Percentiles rank a stretch among this genome's conserved stretches.
phyloP scores from a whole-genome alignment of 2,329 filamentous ascomycete species.

The Pseudogymnoascus verrucosus region DNA sequence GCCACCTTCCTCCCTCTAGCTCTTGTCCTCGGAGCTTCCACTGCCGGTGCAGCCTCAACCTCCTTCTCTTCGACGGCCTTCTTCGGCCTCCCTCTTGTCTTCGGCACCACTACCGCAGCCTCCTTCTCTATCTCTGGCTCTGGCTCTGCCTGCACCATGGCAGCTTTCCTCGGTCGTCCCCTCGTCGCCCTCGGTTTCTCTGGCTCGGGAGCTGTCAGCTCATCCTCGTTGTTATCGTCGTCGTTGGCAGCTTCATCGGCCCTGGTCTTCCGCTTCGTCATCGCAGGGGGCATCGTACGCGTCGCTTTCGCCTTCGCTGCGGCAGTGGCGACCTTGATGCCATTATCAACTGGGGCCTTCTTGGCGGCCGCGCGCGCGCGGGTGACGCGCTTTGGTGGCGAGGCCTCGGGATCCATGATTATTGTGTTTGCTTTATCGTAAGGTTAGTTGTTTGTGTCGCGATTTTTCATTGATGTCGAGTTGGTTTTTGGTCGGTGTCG shows the following conservation, averaged over 20 bases:
- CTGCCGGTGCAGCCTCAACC: slow-evolving; percentile 18
- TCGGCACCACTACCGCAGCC: background rate
- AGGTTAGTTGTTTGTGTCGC: slow-evolving; percentile 3
- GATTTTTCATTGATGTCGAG: slow-evolving; percentile 2
- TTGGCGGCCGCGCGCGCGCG: slow-evolving; percentile 40
- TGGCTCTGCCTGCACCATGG: slow-evolving; percentile 20
- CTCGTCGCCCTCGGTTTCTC: slow-evolving; percentile 35
- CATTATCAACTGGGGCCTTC: slow-evolving; percentile 28
- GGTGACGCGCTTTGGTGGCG: slow-evolving; percentile 53
- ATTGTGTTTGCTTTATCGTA: background rate
- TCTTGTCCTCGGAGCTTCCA: slow-evolving; percentile 25
- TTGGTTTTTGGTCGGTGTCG: background rate
- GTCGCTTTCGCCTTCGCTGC: slow-evolving; percentile 35
- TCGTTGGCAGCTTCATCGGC: slow-evolving; percentile 46
- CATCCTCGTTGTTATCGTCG: slow-evolving; percentile 29
- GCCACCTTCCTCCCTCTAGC: slow-evolving; percentile 18
- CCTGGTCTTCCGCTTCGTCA: slow-evolving; percentile 46
- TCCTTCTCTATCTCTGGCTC: slow-evolving; percentile 22
- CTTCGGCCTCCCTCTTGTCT: background rate
- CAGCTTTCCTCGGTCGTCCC: slow-evolving; percentile 37
- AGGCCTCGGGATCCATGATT: slow-evolving; percentile 42
- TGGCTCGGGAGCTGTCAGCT: slow-evolving; percentile 17
- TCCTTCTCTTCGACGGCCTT: slow-evolving; percentile 20
- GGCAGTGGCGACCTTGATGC: slow-evolving; percentile 39
- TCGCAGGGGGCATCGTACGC: slow-evolving; percentile 22